Percentiles rank a stretch among this genome's conserved stretches.
phyloP scores from a whole-genome alignment of 768 basidiomycete genomes.

The Pleurotus djamor region DNA sequence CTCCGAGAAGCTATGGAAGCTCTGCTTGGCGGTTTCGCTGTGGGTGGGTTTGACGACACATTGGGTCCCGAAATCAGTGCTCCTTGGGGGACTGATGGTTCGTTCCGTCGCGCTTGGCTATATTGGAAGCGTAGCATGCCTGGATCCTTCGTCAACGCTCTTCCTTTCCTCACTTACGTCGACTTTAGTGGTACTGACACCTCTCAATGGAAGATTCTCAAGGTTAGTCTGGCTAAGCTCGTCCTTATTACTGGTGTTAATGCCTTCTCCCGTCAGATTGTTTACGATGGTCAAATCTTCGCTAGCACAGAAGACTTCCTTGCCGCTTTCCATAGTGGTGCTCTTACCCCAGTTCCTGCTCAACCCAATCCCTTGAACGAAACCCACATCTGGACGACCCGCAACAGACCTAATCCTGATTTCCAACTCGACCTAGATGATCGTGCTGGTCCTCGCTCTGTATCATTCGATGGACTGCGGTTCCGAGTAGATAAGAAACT shows the following conservation, averaged over 20 bases:
- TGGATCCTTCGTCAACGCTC: conserved; percentile 50
- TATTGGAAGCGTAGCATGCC: conserved; percentile 46
- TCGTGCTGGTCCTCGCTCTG: conserved; percentile 60
- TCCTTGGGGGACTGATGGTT: conserved; percentile 60
- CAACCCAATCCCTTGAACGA: conserved; percentile 28
- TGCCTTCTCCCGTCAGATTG: conserved; percentile 27
- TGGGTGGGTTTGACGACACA: conserved; percentile 45
- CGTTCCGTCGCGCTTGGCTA: conserved; percentile 55
- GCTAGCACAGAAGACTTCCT: conserved; percentile 43
- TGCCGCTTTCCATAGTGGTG: conserved; percentile 50
- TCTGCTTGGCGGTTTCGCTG: conserved; percentile 42
- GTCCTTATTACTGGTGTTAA: background rate
- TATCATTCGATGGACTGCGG: conserved; percentile 57
- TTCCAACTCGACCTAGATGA: conserved; percentile 54
- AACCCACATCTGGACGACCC: conserved; percentile 38
- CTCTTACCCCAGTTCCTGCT: conserved; percentile 38
- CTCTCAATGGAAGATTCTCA: conserved; percentile 47
- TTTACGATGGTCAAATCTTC: conserved; percentile 63
- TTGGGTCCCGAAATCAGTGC: conserved; percentile 42
- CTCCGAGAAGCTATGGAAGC: conserved; percentile 45
- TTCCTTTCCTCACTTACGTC: conserved; percentile 56
- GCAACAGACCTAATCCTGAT: conserved; percentile 30
- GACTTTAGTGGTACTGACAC: conserved; percentile 55
- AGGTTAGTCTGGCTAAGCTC: conserved; percentile 26
- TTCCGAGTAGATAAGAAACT: conserved; percentile 51